These are phyloP conservation scores for Cercospora sojina DNA, from an alignment of 2,329 filamentous ascomycete species.

Conservation along the genomic window DNA sequence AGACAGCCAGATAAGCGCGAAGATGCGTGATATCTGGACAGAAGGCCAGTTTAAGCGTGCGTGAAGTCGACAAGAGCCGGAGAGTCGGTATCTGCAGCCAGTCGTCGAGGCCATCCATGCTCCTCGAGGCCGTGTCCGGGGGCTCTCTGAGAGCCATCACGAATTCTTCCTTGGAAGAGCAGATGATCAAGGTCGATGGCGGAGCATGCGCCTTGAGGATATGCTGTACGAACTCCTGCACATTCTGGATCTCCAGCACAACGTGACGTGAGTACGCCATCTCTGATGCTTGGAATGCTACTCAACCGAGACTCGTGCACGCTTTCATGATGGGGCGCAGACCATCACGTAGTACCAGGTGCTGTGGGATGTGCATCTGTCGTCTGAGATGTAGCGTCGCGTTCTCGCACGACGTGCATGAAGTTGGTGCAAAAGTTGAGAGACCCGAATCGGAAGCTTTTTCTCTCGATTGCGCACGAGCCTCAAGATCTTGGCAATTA, in stretches of 20 bases:
- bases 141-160: constrained; percentile 52
- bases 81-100: constrained; percentile 55
- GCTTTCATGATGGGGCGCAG: not conserved
- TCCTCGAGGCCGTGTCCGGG: not conserved
- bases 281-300: not conserved
- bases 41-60: constrained; percentile 69
- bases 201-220: constrained; percentile 58
- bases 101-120: constrained; percentile 3
- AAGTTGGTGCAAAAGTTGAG: not conserved
- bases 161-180: constrained; percentile 65
- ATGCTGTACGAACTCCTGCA: constrained; percentile 59
- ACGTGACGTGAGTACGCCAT: constrained; percentile 32
- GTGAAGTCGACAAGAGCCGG: constrained; percentile 65
- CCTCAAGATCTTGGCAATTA: not conserved
- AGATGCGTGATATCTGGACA: constrained; percentile 73
- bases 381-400: not conserved
- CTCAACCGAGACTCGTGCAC: not conserved
- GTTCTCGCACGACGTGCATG: not conserved
- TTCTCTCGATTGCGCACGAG: not conserved
- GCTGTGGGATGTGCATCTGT: not conserved
- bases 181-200: constrained; percentile 69
- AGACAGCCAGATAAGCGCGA: constrained; percentile 63
- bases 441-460: not conserved
- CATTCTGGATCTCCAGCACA: constrained; percentile 42
- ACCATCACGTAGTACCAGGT: not conserved